These are phyloP conservation scores for Oemleria cerasiformis DNA, from an alignment of 306 rosid species.

Conservation along the genomic window DNA sequence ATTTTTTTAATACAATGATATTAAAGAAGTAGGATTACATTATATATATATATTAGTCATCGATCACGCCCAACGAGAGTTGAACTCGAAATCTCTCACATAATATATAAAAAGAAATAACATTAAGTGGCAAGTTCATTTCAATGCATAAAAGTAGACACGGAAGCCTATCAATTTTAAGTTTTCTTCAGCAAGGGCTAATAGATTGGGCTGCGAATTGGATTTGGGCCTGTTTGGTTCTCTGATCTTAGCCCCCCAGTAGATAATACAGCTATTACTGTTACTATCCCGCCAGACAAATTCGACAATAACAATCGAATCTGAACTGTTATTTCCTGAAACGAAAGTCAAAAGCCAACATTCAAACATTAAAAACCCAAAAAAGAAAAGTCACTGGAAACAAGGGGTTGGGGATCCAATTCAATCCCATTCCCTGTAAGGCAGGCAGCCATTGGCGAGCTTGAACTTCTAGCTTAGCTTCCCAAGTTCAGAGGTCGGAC, in stretches of 20 bases:
- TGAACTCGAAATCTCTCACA: no score
- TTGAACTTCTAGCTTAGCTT: conserved; percentile 6
- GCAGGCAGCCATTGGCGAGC: conserved; percentile 14
- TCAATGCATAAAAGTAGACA: no score
- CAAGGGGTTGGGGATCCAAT: background rate
- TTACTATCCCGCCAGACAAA: background rate
- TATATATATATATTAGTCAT: no score
- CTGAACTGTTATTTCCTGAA: background rate
- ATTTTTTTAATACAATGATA: no score
- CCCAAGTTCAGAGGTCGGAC: conserved; percentile 11
- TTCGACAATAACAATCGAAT: background rate
- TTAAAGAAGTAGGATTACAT: no score
- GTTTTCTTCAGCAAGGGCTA: no score
- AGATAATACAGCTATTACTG: background rate
- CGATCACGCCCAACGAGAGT: no score
- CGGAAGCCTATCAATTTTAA: no score
- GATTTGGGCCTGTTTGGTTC: background rate
- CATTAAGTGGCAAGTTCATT: no score
- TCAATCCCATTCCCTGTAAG: background rate
- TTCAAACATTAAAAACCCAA: background rate
- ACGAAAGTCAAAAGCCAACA: background rate
- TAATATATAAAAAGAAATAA: no score
- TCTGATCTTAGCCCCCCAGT: background rate
- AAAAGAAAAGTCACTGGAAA: background rate
- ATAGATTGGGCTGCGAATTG: background rate